Percentiles rank a stretch among this genome's conserved stretches.
Conservation (phyloP, 1,139 yeast genomes). For the Hansenula lynferdii region DNA sequence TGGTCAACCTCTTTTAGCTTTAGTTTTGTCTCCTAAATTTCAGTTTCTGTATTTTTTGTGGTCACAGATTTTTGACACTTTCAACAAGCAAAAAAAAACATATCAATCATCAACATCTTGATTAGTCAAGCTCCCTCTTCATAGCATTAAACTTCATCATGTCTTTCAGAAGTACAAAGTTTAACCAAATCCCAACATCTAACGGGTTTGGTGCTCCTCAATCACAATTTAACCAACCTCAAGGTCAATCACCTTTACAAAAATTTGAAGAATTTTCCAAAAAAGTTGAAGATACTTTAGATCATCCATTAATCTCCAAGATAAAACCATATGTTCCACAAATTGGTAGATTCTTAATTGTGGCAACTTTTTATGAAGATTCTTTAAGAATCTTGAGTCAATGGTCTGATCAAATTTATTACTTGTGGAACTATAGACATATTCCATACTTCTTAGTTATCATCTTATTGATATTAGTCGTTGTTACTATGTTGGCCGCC, state of each 20-base stretch:
- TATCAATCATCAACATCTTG: too few species aligned
- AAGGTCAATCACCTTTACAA: constrained; percentile 9
- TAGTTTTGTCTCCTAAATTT: too few species aligned
- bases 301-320: constrained; percentile 26
- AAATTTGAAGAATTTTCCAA: constrained; percentile 26
- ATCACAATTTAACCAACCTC: constrained; percentile 1
- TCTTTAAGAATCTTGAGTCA: constrained; percentile 79
- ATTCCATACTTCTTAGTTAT: constrained; percentile 78
- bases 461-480: constrained; percentile 57
- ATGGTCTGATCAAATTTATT: constrained; percentile 90
- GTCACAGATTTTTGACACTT: too few species aligned
- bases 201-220: constrained; percentile 4
- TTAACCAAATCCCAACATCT: constrained; percentile 19
- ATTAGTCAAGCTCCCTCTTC: too few species aligned
- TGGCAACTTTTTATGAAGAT: constrained; percentile 93
- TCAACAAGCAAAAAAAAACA: too few species aligned
- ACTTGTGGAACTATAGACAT: constrained; percentile 75
- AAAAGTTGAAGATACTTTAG: constrained; percentile 34
- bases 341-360: constrained; percentile 85
- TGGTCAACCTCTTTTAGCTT: too few species aligned
- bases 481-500: constrained; percentile 67
- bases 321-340: constrained; percentile 76
- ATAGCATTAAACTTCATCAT: too few species aligned
- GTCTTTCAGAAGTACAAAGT: constrained; percentile 25
- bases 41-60: too few species aligned